phyloP scores from a whole-genome alignment of 2,329 filamentous ascomycete genomes.

The Aureobasidium melanogenum region DNA sequence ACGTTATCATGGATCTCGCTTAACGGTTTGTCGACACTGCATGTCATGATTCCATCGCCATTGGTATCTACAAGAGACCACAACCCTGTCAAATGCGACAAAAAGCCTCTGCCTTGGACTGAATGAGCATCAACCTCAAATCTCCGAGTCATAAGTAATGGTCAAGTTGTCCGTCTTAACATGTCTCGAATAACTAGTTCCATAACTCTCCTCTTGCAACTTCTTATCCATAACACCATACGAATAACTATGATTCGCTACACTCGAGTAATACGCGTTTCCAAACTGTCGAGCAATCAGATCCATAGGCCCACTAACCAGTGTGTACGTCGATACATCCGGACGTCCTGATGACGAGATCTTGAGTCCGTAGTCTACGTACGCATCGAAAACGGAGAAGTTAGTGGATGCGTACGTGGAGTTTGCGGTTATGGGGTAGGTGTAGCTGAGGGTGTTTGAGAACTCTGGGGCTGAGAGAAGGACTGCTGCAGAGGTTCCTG shows the following conservation, averaged over 20 bases:
- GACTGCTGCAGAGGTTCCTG: conserved; percentile 34
- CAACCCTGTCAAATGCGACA: too few relatives aligned
- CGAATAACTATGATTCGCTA: background rate
- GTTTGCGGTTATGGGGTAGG: background rate
- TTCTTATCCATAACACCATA: background rate
- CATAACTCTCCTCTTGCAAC: background rate
- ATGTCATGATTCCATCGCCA: too few relatives aligned
- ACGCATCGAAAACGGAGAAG: background rate
- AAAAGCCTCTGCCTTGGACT: too few relatives aligned
- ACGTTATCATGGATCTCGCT: too few relatives aligned
- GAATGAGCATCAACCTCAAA: background rate
- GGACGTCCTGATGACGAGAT: background rate
- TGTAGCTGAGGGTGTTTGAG: background rate
- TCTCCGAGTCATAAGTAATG: background rate
- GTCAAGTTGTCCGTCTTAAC: conserved; percentile 1
- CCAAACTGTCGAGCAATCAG: background rate
- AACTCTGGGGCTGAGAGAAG: background rate
- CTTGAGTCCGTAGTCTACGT: background rate
- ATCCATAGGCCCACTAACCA: background rate
- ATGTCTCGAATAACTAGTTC: background rate
- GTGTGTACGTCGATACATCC: background rate
- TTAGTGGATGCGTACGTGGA: background rate
- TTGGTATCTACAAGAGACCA: too few relatives aligned
- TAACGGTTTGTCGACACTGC: too few relatives aligned
- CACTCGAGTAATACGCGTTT: background rate